Evolutionary conservation across 2,329 filamentous ascomycete genomes (phyloP).

Genomic region (Scedosporium boydii): DNA sequence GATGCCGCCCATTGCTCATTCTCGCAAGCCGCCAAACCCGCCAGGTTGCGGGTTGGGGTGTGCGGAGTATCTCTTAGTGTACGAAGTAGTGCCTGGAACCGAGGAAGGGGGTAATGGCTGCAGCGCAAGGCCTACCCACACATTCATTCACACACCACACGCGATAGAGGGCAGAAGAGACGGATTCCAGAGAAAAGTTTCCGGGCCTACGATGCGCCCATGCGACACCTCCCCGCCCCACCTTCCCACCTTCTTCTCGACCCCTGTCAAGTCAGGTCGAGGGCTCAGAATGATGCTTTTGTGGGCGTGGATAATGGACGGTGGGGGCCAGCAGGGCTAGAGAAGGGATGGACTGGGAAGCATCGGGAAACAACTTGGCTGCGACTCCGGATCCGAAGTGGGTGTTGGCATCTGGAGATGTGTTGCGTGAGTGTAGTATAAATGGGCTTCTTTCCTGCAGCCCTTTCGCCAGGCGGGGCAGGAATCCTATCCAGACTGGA

Average conservation of each 20-base stretch:
- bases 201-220: slow-evolving; percentile 7
- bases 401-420: no score
- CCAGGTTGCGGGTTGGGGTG: neutral
- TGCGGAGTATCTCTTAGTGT: neutral
- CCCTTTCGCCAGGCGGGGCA: neutral
- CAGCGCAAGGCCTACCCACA: neutral
- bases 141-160: neutral
- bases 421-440: neutral
- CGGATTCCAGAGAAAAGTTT: slow-evolving; percentile 1
- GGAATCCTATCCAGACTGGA: neutral
- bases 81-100: neutral
- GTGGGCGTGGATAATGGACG: neutral
- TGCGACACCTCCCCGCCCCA: neutral
- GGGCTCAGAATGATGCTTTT: neutral
- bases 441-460: neutral
- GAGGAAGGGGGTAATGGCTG: neutral
- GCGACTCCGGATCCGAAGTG: neutral
- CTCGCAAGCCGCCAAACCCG: neutral
- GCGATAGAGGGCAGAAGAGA: neutral
- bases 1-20: neutral
- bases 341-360: neutral
- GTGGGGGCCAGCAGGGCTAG: neutral
- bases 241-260: neutral
- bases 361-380: neutral
- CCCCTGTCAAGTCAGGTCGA: neutral